These are phyloP conservation scores for Baorangia bicolor DNA, from an alignment of 768 basidiomycete genomes.

Conservation along the genomic window DNA sequence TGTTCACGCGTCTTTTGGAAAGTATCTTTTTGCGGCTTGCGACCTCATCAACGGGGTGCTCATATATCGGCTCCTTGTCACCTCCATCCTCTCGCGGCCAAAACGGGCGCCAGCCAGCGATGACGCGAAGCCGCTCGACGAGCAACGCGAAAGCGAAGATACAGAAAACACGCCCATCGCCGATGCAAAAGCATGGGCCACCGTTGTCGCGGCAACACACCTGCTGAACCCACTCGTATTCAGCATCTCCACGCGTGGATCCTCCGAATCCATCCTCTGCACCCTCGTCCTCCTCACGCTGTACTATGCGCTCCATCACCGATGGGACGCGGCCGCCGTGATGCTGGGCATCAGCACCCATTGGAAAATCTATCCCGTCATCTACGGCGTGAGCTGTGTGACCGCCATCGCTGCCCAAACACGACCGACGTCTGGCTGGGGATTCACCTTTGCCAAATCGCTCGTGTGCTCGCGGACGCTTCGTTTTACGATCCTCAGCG, in stretches of 20 bases:
- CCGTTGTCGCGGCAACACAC: conserved; percentile 66
- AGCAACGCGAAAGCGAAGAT: background rate
- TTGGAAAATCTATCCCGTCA: conserved; percentile 96
- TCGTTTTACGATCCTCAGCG: conserved; percentile 69
- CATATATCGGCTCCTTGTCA: conserved; percentile 61
- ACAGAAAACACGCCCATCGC: background rate
- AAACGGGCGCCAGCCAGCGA: background rate
- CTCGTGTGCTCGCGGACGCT: conserved; percentile 52
- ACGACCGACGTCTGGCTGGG: conserved; percentile 18
- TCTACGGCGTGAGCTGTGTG: conserved; percentile 83
- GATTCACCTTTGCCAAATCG: conserved; percentile 31
- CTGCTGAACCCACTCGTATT: conserved; percentile 93
- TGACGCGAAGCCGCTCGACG: conserved; percentile 3
- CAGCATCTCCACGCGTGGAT: conserved; percentile 95
- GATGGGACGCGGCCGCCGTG: conserved; percentile 67
- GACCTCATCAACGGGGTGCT: conserved; percentile 79
- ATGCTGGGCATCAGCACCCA: conserved; percentile 82
- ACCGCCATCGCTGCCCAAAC: conserved; percentile 25
- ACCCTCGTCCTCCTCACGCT: conserved; percentile 74
- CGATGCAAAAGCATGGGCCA: conserved; percentile 37
- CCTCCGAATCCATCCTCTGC: conserved; percentile 86
- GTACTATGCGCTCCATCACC: conserved; percentile 52
- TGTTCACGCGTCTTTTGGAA: conserved; percentile 86
- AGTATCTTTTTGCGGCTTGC: conserved; percentile 81
- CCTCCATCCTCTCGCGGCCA: conserved; percentile 42